phyloP scores from a whole-genome alignment of 805 yeast genomes.

The Saturnispora dispora region DNA sequence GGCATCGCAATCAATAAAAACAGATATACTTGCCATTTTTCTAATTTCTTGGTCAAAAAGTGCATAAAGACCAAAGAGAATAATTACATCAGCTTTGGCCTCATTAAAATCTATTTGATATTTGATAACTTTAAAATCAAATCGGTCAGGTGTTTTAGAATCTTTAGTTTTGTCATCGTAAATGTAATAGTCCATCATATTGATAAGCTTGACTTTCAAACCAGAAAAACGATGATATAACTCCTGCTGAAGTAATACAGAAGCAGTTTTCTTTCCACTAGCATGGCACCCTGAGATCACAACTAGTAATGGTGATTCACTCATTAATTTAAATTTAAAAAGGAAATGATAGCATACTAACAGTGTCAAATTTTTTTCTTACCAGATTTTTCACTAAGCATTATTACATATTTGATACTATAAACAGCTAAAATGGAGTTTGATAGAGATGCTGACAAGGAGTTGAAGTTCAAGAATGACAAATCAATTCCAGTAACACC shows the following conservation, averaged over 20 bases:
- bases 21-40: constrained; percentile 49
- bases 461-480: constrained; percentile 47
- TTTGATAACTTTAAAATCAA: constrained; percentile 28
- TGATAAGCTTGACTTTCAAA: constrained; percentile 16
- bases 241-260: constrained; percentile 15
- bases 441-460: constrained; percentile 50
- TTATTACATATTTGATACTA: background rate
- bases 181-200: constrained; percentile 17
- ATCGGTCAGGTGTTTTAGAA: constrained; percentile 31
- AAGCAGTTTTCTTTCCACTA: constrained; percentile 27
- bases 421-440: constrained; percentile 38
- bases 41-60: constrained; percentile 53
- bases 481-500: constrained; percentile 38
- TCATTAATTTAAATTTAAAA: background rate
- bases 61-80: constrained; percentile 77
- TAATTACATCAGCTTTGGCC: constrained; percentile 25
- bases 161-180: background rate
- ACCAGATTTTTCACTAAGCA: background rate
- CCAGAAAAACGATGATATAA: constrained; percentile 15
- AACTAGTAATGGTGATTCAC: constrained; percentile 14
- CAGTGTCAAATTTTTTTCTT: background rate
- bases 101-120: constrained; percentile 7
- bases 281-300: constrained; percentile 31
- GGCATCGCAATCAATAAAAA: constrained; percentile 76
- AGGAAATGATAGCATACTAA: background rate